A percentile compares a stretch with the other conserved stretches of the same genome.
phyloP scores from a whole-genome alignment of 805 yeast species.

The Ogataea paraovalis region DNA sequence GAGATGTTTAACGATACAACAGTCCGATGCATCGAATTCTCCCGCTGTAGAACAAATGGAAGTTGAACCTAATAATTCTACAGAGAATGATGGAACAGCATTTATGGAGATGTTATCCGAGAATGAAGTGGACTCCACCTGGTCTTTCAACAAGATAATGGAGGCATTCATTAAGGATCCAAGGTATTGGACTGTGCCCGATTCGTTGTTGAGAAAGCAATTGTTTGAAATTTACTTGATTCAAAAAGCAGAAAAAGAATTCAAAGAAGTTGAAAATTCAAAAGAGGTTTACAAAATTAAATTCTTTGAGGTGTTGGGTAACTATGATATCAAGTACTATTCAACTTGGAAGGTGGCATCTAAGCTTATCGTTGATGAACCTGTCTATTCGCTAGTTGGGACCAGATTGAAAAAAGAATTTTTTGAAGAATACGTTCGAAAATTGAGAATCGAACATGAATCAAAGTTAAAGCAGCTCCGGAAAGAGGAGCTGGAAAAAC shows the following conservation, averaged over 20 bases:
- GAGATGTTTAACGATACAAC: background rate
- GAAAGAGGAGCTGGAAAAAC: conserved; percentile 47
- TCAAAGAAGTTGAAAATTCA: conserved; percentile 48
- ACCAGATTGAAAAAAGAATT: conserved; percentile 54
- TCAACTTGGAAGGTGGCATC: conserved; percentile 65
- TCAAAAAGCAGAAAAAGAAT: conserved; percentile 45
- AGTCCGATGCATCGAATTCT: background rate
- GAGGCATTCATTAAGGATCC: conserved; percentile 52
- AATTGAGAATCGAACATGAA: conserved; percentile 34
- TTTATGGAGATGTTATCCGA: conserved; percentile 53
- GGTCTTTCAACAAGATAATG: conserved; percentile 71
- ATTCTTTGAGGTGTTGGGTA: conserved; percentile 45
- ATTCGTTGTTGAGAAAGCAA: conserved; percentile 55
- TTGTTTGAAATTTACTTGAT: conserved; percentile 64
- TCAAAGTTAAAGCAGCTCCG: conserved; percentile 27
- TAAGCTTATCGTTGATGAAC: conserved; percentile 55
- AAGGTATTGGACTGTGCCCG: conserved; percentile 63
- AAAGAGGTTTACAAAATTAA: conserved; percentile 52
- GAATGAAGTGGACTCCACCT: conserved; percentile 60
- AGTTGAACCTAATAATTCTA: background rate
- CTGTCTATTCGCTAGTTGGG: conserved; percentile 57
- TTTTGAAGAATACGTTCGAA: conserved; percentile 46
- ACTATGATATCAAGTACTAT: conserved; percentile 43
- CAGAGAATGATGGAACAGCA: conserved; percentile 12
- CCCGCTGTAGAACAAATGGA: background rate